phyloP scores from a whole-genome alignment of 108 stramenopile species.

The Parietichytrium sp. region DNA sequence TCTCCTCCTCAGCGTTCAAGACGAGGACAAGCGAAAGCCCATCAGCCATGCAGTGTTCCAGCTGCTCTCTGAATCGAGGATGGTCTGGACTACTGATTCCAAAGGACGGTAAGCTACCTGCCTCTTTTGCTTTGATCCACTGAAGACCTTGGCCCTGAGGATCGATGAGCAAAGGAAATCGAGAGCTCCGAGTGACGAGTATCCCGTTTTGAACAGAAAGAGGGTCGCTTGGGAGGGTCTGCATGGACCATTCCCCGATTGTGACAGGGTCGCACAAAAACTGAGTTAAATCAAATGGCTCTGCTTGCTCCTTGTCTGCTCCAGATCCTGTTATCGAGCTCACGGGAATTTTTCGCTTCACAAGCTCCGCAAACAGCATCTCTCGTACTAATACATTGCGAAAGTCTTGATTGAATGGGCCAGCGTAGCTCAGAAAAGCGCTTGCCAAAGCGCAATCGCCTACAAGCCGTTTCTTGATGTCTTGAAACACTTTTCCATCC shows the following conservation, averaged over 20 bases:
- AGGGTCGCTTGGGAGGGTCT: conserved; percentile 53
- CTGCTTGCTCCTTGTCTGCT: not conserved
- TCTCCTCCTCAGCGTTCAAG: conserved; percentile 50
- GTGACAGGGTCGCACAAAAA: conserved; percentile 53
- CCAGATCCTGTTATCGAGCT: no score
- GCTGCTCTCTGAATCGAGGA: conserved; percentile 50
- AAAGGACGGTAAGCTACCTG: conserved; percentile 40
- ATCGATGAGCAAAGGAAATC: conserved; percentile 58
- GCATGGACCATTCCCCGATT: conserved; percentile 54
- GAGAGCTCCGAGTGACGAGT: conserved; percentile 47
- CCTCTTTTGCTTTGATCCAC: conserved; percentile 54
- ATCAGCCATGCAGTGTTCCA: conserved; percentile 56
- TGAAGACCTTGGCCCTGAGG: conserved; percentile 59
- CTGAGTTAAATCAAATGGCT: conserved; percentile 31
- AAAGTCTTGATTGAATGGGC: conserved; percentile 61
- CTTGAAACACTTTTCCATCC: conserved; percentile 49
- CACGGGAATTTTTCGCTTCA: conserved; percentile 43
- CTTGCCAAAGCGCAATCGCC: conserved; percentile 57
- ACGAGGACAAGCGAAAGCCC: conserved; percentile 53
- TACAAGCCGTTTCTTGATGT: conserved; percentile 49
- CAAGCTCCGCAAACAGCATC: conserved; percentile 45
- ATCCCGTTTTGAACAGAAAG: conserved; percentile 60
- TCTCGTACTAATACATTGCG: conserved; percentile 44
- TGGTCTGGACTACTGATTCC: conserved; percentile 44
- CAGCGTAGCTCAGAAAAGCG: conserved; percentile 58